Conservation (phyloP, 441 rosid genomes). For the Dalechampia spathulata region DNA sequence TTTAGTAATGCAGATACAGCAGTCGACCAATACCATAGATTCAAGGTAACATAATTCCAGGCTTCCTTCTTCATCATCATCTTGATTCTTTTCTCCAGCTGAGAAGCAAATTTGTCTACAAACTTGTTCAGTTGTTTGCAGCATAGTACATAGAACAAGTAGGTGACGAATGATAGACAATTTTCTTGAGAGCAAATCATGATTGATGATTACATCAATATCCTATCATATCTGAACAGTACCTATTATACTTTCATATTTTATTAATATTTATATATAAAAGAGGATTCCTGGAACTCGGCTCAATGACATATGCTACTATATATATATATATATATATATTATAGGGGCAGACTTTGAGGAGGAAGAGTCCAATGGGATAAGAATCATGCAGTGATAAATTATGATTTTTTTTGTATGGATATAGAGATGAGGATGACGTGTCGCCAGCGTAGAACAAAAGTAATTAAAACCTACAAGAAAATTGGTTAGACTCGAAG, state of each 20-base stretch:
- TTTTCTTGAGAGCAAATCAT: too few species aligned
- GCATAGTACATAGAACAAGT: background rate
- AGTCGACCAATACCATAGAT: slow-evolving; percentile 85
- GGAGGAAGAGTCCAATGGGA: slow-evolving; percentile 6
- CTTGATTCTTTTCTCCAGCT: background rate
- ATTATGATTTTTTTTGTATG: background rate
- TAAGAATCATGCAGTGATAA: slow-evolving; percentile 9
- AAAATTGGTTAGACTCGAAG: too few species aligned
- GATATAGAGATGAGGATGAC: slow-evolving; percentile 14
- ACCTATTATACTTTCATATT: too few species aligned
- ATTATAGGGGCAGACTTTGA: background rate
- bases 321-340: too few species aligned
- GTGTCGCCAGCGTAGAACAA: slow-evolving; percentile 11
- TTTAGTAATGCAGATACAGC: slow-evolving; percentile 91
- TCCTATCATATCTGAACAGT: too few species aligned
- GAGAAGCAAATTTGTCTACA: background rate
- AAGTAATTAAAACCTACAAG: background rate
- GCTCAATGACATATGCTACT: too few species aligned
- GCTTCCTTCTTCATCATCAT: background rate
- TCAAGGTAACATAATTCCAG: slow-evolving; percentile 27
- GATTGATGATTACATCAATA: too few species aligned
- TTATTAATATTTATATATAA: too few species aligned
- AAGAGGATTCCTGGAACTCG: too few species aligned
- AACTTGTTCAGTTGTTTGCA: background rate
- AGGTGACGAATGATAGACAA: background rate